Evolutionary conservation across 2,329 filamentous ascomycete species (phyloP), one percentile per base, ranked within the genome.

Genomic region (Metarhizium sp.): DNA sequence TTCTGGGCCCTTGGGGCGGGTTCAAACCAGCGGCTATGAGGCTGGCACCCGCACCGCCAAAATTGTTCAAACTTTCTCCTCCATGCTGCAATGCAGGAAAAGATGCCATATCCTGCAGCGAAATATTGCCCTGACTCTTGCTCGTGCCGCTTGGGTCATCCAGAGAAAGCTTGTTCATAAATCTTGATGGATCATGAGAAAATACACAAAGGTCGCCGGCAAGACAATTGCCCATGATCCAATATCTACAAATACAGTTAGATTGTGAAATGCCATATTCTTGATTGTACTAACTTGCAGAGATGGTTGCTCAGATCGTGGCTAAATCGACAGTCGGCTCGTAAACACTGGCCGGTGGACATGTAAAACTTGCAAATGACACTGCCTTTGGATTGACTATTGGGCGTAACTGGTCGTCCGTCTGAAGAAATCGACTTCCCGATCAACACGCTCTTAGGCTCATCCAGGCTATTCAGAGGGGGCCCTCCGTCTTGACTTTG

Each of bases 351-450:
- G n/a, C 94, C 94, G 7, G 88, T 95, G 10, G 92, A 92, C 60
- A 99, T 77, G 78, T 91, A 97, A 71, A 97, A 99, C 72, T 96
- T 95, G 81, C 94, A 99, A 46, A 97, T 89, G 43, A 96, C 87
- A 30, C 90, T 87, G 59, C 88, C 90, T 69, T 91, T 92, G 63
- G 87, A 80, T 65, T 88, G 85, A 29, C 83, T 81, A 29, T 84
- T 82, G 2, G 92, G 92, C 0, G 91, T 95, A 8, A 81, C 76
- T 16, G 92, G 89, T 40, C 91, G 82, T 18, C 83, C 79, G 13
- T 88, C 84, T 16, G 88, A 81, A 46, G 83, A 83, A 77, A 96
- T 90, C 18, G 90, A 95, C 68, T 96, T 96, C 53, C 94, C 94
- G 57, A 97, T 89, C 18, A 96, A 71, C 47, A 92, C 78, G 59